Percentiles rank a stretch among this genome's conserved stretches.
Conservation (phyloP, 495 filamentous ascomycete species). For the Sporormia fimetaria region DNA sequence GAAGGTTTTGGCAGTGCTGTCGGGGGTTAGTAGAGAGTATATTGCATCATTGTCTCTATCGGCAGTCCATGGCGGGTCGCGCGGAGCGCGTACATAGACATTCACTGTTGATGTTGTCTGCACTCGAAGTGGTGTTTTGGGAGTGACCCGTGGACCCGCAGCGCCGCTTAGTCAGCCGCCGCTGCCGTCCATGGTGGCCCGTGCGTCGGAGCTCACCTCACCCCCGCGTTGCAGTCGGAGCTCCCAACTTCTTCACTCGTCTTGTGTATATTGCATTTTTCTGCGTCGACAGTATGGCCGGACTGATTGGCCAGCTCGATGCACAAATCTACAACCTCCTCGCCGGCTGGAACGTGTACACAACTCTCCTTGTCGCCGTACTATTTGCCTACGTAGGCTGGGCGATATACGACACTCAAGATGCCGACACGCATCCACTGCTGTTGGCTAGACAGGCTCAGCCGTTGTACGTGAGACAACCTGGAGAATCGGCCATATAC, state of each 20-base stretch:
- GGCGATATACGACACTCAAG: conserved; percentile 47
- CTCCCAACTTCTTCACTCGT: conserved; percentile 1
- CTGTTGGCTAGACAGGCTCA: conserved; percentile 76
- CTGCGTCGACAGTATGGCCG: conserved; percentile 16
- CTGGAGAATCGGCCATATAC: conserved; percentile 73
- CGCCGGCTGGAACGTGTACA: conserved; percentile 68
- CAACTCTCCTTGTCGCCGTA: conserved; percentile 48
- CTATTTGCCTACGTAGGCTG: conserved; percentile 54
- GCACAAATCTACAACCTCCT: conserved; percentile 54
- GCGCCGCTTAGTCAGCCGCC: no score
- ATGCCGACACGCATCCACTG: conserved; percentile 85
- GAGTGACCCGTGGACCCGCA: no score
- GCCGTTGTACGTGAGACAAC: conserved; percentile 63
- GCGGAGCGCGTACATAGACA: no score
- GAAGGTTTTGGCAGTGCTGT: no score
- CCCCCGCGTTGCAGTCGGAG: neutral
- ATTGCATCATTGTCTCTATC: no score
- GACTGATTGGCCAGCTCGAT: conserved; percentile 45
- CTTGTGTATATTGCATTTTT: conserved; percentile 1
- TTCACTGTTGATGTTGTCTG: no score
- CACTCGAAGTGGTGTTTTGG: no score
- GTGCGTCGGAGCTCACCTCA: conserved; percentile 1
- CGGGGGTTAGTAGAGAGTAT: no score
- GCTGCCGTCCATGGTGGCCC: no score
- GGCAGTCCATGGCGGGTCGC: no score